These are phyloP conservation scores for Blepharisma stoltei DNA, from an alignment of 73 alveolate genomes.

Conservation along the genomic window DNA sequence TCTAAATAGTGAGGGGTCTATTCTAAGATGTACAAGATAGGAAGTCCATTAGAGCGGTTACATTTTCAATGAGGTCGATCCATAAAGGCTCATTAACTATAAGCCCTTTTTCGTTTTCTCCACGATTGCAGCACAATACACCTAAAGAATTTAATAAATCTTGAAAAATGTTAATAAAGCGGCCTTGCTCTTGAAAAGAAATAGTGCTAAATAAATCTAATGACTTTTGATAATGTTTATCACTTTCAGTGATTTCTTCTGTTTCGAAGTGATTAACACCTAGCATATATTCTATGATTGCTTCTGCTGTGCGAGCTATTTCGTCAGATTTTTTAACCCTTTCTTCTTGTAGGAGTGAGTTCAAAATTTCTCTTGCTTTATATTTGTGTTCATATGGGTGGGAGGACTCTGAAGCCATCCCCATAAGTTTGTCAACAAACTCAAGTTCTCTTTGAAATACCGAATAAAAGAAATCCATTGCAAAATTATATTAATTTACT, in stretches of 20 bases:
- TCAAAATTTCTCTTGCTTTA: slow-evolving; percentile 63
- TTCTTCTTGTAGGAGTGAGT: slow-evolving; percentile 41
- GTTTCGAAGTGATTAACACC: slow-evolving; percentile 77
- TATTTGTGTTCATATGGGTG: slow-evolving; percentile 71
- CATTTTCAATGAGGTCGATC: no score
- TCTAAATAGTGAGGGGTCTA: no score
- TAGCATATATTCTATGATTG: slow-evolving; percentile 47
- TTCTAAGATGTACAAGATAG: no score
- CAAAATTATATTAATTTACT: no score
- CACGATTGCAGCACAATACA: slow-evolving; percentile 83
- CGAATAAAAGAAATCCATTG: slow-evolving; percentile 19
- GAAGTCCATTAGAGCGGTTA: no score
- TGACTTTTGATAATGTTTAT: slow-evolving; percentile 33
- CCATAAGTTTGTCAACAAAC: slow-evolving; percentile 40
- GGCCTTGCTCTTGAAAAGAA: slow-evolving; percentile 51
- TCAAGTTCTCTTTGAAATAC: slow-evolving; percentile 38
- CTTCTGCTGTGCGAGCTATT: slow-evolving; percentile 26
- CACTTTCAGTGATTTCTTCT: slow-evolving; percentile 73
- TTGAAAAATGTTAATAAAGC: slow-evolving; percentile 39
- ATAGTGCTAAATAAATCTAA: slow-evolving; percentile 56
- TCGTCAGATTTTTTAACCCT: slow-evolving; percentile 13
- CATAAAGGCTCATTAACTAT: no score
- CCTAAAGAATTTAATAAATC: slow-evolving; percentile 90
- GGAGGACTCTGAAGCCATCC: slow-evolving; percentile 36
- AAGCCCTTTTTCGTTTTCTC: slow-evolving; percentile 88